phyloP scores from a whole-genome alignment of 2,329 filamentous ascomycete genomes.

The Microdochium nivale region DNA sequence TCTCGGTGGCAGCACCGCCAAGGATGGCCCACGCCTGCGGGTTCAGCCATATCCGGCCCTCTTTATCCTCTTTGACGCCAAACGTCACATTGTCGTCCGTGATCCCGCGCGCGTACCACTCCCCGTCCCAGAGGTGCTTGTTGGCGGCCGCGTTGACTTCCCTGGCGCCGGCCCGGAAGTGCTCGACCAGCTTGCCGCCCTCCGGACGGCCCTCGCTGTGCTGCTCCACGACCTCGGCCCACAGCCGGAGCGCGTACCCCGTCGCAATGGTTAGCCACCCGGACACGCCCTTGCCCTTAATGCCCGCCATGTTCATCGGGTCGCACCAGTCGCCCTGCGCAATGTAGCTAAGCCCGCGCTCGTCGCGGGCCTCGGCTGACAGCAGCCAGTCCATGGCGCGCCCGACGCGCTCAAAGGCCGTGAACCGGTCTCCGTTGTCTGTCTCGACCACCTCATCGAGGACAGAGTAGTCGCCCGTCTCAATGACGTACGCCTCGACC shows the following conservation, averaged over 20 bases:
- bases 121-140: slow-evolving; percentile 43
- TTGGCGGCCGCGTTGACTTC: slow-evolving; percentile 42
- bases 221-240: slow-evolving; percentile 42
- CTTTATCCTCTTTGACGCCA: slow-evolving; percentile 38
- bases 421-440: slow-evolving; percentile 33
- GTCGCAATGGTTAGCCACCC: slow-evolving; percentile 51
- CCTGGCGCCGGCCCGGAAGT: slow-evolving; percentile 33
- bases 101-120: slow-evolving; percentile 49
- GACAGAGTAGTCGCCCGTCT: slow-evolving; percentile 43
- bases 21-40: slow-evolving; percentile 48
- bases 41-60: slow-evolving; percentile 50
- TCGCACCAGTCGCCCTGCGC: slow-evolving; percentile 54
- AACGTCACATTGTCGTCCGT: slow-evolving; percentile 46
- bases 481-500: slow-evolving; percentile 44
- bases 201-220: slow-evolving; percentile 16
- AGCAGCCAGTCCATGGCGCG: slow-evolving; percentile 51
- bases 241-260: slow-evolving; percentile 41
- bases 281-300: slow-evolving; percentile 47
- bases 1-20: slow-evolving; percentile 35
- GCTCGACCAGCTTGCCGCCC: slow-evolving; percentile 25
- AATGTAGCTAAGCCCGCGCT: slow-evolving; percentile 46
- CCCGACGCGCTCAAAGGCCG: slow-evolving; percentile 44
- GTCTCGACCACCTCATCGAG: slow-evolving; percentile 33
- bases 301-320: slow-evolving; percentile 55
- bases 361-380: slow-evolving; percentile 30